These are phyloP conservation scores for Parasarocladium wereldwijsianum DNA, from an alignment of 2,329 filamentous ascomycete species.

Conservation along the genomic window DNA sequence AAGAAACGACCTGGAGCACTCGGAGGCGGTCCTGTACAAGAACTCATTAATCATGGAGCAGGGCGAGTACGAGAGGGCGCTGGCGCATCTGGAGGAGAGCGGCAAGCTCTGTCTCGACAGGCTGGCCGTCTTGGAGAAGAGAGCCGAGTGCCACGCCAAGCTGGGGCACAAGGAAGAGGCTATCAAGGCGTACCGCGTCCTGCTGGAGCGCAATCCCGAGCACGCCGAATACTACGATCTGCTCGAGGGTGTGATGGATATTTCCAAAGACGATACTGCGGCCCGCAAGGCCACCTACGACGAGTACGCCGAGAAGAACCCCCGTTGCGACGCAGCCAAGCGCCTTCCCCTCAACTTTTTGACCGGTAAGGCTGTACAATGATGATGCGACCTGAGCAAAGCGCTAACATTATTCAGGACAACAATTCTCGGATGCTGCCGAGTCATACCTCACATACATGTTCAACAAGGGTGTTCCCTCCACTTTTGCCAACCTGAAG, in stretches of 20 bases:
- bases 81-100: constrained; percentile 71
- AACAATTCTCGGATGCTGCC: constrained; percentile 66
- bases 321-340: constrained; percentile 70
- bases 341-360: constrained; percentile 85
- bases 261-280: constrained; percentile 42
- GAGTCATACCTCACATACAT: constrained; percentile 69
- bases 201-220: constrained; percentile 80
- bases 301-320: constrained; percentile 66
- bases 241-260: constrained; percentile 52
- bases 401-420: constrained; percentile 32
- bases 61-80: constrained; percentile 66
- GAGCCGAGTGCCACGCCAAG: constrained; percentile 69
- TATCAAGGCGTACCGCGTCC: constrained; percentile 60
- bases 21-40: constrained; percentile 89
- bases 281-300: constrained; percentile 57
- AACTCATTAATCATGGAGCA: constrained; percentile 86
- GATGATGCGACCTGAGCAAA: background rate
- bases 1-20: constrained; percentile 76
- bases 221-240: constrained; percentile 75
- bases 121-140: constrained; percentile 70
- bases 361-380: constrained; percentile 34
- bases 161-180: constrained; percentile 66
- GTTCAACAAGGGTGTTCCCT: constrained; percentile 86
- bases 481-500: constrained; percentile 93
- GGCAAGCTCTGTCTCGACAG: constrained; percentile 71